Evolutionary conservation across 2,329 filamentous ascomycete species (phyloP).

Genomic region (Talaromyces islandicus): DNA sequence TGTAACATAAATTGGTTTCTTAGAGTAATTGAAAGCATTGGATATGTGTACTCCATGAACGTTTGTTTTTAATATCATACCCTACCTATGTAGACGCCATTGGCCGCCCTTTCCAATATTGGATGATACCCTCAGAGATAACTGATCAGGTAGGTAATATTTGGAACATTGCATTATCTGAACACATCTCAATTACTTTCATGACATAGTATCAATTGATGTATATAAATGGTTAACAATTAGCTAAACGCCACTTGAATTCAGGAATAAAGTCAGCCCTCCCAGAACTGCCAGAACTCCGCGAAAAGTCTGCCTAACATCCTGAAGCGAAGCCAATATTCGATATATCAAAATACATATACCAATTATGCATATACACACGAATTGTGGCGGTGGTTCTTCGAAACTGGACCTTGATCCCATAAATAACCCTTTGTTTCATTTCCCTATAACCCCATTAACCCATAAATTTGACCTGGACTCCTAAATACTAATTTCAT

Average conservation of each 20-base stretch:
- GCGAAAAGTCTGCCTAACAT: background rate
- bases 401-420: background rate
- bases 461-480: background rate
- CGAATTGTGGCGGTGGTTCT: background rate
- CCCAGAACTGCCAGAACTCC: background rate
- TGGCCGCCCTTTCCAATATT: background rate
- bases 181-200: background rate
- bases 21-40: background rate
- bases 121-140: background rate
- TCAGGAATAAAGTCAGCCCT: background rate
- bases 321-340: background rate
- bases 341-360: background rate
- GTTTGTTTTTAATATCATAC: no score
- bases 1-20: background rate
- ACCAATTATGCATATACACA: background rate
- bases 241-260: background rate
- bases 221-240: background rate
- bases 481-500: background rate
- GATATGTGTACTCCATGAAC: no score
- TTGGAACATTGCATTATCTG: background rate
- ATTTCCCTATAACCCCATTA: background rate
- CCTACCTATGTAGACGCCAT: no score
- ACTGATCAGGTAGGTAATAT: background rate
- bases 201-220: background rate
- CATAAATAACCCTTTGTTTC: background rate